phyloP scores from a whole-genome alignment of 1,284 basidiomycete species.

The Trichosporon sp. region DNA sequence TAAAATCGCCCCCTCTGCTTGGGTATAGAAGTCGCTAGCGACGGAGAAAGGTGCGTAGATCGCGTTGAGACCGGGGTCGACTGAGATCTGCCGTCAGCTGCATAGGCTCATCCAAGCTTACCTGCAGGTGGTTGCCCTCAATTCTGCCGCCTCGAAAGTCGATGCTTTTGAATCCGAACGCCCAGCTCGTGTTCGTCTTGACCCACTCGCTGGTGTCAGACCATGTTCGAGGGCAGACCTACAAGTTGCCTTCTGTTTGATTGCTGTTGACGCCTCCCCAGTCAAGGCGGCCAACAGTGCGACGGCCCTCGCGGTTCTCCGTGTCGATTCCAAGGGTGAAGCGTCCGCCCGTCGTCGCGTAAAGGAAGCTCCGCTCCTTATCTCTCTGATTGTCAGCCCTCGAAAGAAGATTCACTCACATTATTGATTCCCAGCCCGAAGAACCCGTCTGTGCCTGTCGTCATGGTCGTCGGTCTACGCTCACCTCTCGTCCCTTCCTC shows the following conservation, averaged over 20 bases:
- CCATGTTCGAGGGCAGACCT: conserved; percentile 12
- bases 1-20: conserved; percentile 24
- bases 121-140: not conserved
- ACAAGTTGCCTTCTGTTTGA: conserved; percentile 40
- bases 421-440: conserved; percentile 43
- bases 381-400: conserved; percentile 6
- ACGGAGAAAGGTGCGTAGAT: conserved; percentile 36
- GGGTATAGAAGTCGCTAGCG: conserved; percentile 31
- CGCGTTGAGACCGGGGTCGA: conserved; percentile 43
- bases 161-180: conserved; percentile 30
- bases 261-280: conserved; percentile 43
- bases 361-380: conserved; percentile 4
- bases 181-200: conserved; percentile 31
- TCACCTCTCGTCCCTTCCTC: not conserved
- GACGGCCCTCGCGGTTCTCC: conserved; percentile 2
- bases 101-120: not conserved
- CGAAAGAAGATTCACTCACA: conserved; percentile 21
- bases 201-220: conserved; percentile 40
- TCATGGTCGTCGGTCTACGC: not conserved
- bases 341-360: not conserved
- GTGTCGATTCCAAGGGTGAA: conserved; percentile 41
- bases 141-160: conserved; percentile 23
- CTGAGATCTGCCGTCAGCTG: conserved; percentile 24
- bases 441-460: conserved; percentile 27
- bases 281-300: conserved; percentile 34